phyloP scores from a whole-genome alignment of 306 rosid genomes.

The Rosa multiflora region DNA sequence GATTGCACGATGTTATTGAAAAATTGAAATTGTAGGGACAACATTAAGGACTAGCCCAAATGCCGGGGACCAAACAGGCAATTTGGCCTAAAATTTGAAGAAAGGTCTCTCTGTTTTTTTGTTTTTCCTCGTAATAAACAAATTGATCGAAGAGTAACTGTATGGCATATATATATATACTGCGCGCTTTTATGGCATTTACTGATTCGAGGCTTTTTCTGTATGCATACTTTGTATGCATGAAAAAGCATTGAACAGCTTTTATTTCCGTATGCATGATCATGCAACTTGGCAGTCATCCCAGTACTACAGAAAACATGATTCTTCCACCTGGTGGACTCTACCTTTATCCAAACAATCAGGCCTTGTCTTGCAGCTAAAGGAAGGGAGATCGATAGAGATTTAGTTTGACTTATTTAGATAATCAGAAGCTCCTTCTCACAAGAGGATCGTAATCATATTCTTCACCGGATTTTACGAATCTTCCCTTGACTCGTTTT shows the following conservation, averaged over 20 bases:
- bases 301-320: conserved; percentile 19
- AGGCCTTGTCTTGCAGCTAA: conserved; percentile 34
- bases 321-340: conserved; percentile 17
- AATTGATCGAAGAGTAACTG: not conserved
- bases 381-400: conserved; percentile 16
- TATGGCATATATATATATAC: too few species aligned
- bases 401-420: conserved; percentile 11
- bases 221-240: not conserved
- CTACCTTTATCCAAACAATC: conserved; percentile 9
- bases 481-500: conserved; percentile 88
- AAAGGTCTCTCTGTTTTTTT: not conserved
- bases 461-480: conserved; percentile 80
- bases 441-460: conserved; percentile 70
- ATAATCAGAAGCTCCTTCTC: conserved; percentile 36
- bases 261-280: conserved; percentile 10
- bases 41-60: not conserved
- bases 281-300: conserved; percentile 3
- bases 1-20: not conserved
- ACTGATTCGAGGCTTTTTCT: not conserved
- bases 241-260: not conserved
- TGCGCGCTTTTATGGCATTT: not conserved
- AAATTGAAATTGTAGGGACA: not conserved
- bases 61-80: not conserved
- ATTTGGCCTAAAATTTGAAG: not conserved
- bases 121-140: not conserved